These are phyloP conservation scores for Linum lewisii DNA, from an alignment of 345 rosid genomes.

Conservation along the genomic window DNA sequence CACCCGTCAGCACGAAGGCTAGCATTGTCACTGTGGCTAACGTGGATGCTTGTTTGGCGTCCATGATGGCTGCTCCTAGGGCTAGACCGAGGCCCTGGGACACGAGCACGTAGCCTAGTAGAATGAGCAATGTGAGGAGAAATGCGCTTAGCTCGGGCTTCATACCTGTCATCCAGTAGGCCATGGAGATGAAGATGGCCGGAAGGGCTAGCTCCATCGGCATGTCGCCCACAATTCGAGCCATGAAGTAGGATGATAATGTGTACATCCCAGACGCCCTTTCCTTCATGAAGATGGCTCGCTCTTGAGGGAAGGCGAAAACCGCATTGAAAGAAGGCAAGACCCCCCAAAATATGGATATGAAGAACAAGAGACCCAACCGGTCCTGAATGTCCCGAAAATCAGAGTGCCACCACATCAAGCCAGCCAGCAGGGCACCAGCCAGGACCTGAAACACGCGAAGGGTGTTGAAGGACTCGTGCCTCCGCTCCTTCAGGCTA, in stretches of 20 bases:
- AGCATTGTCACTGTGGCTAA: constrained; percentile 77
- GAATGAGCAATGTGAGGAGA: constrained; percentile 41
- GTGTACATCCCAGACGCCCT: constrained; percentile 87
- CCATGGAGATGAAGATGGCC: constrained; percentile 41
- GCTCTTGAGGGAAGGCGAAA: constrained; percentile 90
- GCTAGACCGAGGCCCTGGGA: constrained; percentile 88
- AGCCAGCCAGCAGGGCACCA: constrained; percentile 53
- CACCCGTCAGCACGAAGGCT: constrained; percentile 77
- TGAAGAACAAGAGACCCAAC: constrained; percentile 75
- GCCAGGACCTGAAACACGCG: constrained; percentile 71
- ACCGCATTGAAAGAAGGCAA: constrained; percentile 76
- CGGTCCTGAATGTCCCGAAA: constrained; percentile 61
- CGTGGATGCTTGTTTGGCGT: constrained; percentile 84
- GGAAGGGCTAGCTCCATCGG: constrained; percentile 94
- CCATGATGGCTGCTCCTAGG: constrained; percentile 81
- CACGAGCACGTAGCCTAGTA: constrained; percentile 67
- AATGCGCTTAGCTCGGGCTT: constrained; percentile 46
- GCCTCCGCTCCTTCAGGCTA: constrained; percentile 72
- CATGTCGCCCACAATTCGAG: constrained; percentile 66
- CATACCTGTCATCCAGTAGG: constrained; percentile 83
- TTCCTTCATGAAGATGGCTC: constrained; percentile 60
- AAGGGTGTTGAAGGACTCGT: constrained; percentile 65
- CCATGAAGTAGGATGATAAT: constrained; percentile 86
- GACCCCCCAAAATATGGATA: constrained; percentile 90
- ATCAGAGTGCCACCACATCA: constrained; percentile 98